These are phyloP conservation scores for Psidium guajava DNA, from an alignment of 345 rosid species.

Conservation along the genomic window DNA sequence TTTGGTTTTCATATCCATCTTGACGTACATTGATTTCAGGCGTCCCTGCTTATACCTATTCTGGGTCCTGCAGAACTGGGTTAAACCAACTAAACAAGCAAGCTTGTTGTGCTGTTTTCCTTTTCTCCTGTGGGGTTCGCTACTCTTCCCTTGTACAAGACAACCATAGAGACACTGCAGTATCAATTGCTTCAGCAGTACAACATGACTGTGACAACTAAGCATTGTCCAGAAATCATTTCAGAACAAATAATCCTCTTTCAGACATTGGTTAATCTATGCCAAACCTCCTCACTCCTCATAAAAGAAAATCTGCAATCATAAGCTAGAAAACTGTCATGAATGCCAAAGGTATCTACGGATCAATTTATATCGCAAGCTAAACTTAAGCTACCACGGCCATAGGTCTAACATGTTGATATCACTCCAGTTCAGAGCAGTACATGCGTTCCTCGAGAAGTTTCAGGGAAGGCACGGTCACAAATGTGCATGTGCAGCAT, in stretches of 20 bases:
- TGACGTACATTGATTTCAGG: background rate
- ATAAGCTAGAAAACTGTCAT: background rate
- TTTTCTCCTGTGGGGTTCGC: background rate
- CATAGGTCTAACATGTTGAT: background rate
- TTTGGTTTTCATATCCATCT: background rate
- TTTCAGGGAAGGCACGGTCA: background rate
- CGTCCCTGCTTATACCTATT: background rate
- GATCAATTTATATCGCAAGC: background rate
- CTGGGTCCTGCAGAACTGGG: background rate
- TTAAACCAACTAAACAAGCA: background rate
- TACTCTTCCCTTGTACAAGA: background rate
- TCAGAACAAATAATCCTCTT: background rate
- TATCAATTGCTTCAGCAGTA: background rate
- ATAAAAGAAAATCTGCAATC: background rate
- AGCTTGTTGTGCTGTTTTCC: background rate
- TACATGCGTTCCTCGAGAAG: background rate
- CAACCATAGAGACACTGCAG: background rate
- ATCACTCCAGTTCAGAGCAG: background rate
- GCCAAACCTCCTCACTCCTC: background rate
- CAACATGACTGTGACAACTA: background rate
- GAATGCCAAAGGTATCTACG: background rate
- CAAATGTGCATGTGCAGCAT: background rate
- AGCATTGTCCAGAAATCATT: background rate
- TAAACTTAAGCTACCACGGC: background rate
- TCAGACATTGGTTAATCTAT: background rate